phyloP scores from a whole-genome alignment of 352 stramenopile species.

The Aphanomyces astaci region DNA sequence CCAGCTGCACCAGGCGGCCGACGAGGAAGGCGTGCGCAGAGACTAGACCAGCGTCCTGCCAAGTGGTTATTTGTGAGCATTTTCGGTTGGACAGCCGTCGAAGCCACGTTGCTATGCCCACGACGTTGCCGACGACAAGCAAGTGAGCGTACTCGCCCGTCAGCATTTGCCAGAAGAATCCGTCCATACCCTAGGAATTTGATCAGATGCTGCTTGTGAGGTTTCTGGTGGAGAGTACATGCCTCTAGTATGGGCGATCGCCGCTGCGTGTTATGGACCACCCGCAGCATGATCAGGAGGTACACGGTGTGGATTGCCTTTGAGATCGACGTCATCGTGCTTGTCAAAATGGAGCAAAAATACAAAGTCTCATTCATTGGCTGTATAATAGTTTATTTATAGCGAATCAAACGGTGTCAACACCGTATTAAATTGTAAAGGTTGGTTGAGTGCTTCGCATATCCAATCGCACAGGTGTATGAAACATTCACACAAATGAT shows the following conservation, averaged over 20 bases:
- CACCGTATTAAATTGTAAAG: no score
- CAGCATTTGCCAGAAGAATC: not conserved
- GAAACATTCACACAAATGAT: no score
- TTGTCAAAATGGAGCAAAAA: no score
- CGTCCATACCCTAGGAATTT: not conserved
- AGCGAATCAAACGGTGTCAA: no score
- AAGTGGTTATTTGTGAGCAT: not conserved
- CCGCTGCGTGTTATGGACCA: not conserved
- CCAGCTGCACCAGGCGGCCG: constrained; percentile 36
- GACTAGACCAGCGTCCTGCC: not conserved
- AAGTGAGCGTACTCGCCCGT: constrained; percentile 9
- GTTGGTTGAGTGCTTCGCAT: no score
- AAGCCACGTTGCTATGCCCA: not conserved
- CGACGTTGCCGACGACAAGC: not conserved
- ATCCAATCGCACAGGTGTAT: no score
- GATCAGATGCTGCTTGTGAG: no score
- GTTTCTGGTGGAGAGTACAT: not conserved
- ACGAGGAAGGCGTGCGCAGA: constrained; percentile 40
- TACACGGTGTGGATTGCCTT: not conserved
- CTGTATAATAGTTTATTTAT: no score
- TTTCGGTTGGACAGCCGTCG: not conserved
- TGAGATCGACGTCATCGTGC: not conserved
- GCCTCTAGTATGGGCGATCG: not conserved
- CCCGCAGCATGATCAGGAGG: not conserved
- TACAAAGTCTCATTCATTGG: no score